These are phyloP conservation scores for Aspergillus nanangensis DNA, from an alignment of 495 filamentous ascomycete genomes.

Conservation along the genomic window DNA sequence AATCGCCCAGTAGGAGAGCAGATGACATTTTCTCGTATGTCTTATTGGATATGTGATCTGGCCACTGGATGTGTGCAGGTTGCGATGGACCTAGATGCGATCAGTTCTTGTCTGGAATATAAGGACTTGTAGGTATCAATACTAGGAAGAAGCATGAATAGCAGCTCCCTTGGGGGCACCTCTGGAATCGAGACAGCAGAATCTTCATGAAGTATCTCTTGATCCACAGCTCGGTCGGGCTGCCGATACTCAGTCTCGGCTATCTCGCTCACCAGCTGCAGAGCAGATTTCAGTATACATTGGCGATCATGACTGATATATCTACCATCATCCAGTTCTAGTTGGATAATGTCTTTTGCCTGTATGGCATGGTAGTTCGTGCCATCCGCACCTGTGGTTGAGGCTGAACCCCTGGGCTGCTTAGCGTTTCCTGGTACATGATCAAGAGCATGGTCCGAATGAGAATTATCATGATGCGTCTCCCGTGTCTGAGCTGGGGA, in stretches of 20 bases:
- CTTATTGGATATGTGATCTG: slow-evolving; percentile 26
- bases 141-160: slow-evolving; percentile 28
- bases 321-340: slow-evolving; percentile 18
- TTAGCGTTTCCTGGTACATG: not conserved
- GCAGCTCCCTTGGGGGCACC: slow-evolving; percentile 16
- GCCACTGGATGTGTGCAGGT: slow-evolving; percentile 16
- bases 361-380: slow-evolving; percentile 24
- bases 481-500: too few species aligned
- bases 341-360: slow-evolving; percentile 19
- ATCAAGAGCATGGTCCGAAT: too few species aligned
- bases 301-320: slow-evolving; percentile 17
- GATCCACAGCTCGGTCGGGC: slow-evolving; percentile 1
- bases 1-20: slow-evolving; percentile 8
- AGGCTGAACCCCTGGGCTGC: not conserved
- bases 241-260: slow-evolving; percentile 6
- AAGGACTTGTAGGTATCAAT: not conserved
- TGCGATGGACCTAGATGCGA: slow-evolving; percentile 7
- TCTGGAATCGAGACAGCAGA: slow-evolving; percentile 4
- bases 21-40: slow-evolving; percentile 18
- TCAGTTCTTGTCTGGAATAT: slow-evolving; percentile 3
- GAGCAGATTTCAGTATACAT: slow-evolving; percentile 17
- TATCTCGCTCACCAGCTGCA: slow-evolving; percentile 20
- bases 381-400: slow-evolving; percentile 5
- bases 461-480: too few species aligned
- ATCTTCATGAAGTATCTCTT: too few species aligned